Evolutionary conservation across 257 asterid genomes (phyloP), one percentile per base, ranked within the genome.

Genomic region (Solanum commersonii): DNA sequence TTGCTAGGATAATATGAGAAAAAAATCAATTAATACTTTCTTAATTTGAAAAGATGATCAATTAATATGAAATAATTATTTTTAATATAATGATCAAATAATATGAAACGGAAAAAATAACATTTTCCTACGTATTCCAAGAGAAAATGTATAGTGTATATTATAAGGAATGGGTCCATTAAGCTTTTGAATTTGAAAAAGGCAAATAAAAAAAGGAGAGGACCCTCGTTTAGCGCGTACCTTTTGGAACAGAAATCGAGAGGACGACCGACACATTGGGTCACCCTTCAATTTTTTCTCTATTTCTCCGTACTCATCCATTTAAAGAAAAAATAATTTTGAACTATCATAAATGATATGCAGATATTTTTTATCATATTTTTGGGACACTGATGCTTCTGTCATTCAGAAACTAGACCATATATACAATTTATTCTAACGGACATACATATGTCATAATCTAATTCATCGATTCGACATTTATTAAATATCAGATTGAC

Each of bases 181-280:
- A 46, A 23, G n/a, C 31, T 65, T 87, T 82, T 59, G 74, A 77
- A 81, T 87, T 82, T 77, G 84, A n/a, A 77, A 76, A 56, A 56
- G 65, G n/a, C n/a, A 56, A 18, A 56, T 56, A 56, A 56, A 18
- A 70, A 4, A 22, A 4, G 8, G 1, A 22, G 90, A 87, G 92
- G 91, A 85, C 90, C 93, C 92, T 89, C 90, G 87, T 92, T 86
- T 90, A 88, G 25, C 88, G 92, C 88, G 91, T 79, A 72, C 87
- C 81, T 84, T 88, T 87, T 67, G 84, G 63, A 27, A 4, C 84
- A 79, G 3, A 79, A 42, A 42, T 84, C 90, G 84, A 79, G 35
- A 42, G 60, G 35, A 38, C 34, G 84, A 40, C 60, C 84, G 84
- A 77, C 84, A 77, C 38, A 42, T 42, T n/a, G 65, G 63, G 84